Conservation (phyloP, 495 filamentous ascomycete species). For the Hypoxylon perforatum region DNA sequence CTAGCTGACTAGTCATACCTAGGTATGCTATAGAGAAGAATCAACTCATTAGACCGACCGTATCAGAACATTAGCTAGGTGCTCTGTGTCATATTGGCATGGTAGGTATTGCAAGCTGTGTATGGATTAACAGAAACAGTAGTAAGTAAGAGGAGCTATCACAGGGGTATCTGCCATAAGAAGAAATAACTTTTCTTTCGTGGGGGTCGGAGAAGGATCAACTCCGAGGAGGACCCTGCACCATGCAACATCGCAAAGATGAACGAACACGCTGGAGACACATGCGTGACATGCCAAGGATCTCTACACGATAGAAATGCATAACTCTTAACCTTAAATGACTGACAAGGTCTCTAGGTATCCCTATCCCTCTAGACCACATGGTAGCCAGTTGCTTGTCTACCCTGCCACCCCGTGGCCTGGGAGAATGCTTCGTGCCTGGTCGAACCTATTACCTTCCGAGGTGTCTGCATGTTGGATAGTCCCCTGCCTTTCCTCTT, state of each 20-base stretch:
- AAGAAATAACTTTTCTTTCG: not conserved
- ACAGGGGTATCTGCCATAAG: not conserved
- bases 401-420: not conserved
- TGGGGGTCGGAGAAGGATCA: not conserved
- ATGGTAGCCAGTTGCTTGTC: not conserved
- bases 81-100: too few relatives aligned
- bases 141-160: too few relatives aligned
- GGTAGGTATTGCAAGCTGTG: too few relatives aligned
- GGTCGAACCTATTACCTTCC: not conserved
- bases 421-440: not conserved
- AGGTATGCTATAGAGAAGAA: too few relatives aligned
- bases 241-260: not conserved
- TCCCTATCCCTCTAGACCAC: not conserved
- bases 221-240: not conserved
- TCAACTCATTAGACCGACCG: too few relatives aligned
- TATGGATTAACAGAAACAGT: too few relatives aligned
- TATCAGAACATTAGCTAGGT: too few relatives aligned
- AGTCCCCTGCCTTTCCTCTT: not conserved
- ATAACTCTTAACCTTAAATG: constrained; percentile 1
- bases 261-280: constrained; percentile 5
- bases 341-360: not conserved
- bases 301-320: not conserved
- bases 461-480: not conserved
- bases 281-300: not conserved
- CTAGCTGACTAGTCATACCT: too few relatives aligned